Evolutionary conservation across 2,329 filamentous ascomycete species (phyloP).

Genomic region (Xylariaceae sp.): DNA sequence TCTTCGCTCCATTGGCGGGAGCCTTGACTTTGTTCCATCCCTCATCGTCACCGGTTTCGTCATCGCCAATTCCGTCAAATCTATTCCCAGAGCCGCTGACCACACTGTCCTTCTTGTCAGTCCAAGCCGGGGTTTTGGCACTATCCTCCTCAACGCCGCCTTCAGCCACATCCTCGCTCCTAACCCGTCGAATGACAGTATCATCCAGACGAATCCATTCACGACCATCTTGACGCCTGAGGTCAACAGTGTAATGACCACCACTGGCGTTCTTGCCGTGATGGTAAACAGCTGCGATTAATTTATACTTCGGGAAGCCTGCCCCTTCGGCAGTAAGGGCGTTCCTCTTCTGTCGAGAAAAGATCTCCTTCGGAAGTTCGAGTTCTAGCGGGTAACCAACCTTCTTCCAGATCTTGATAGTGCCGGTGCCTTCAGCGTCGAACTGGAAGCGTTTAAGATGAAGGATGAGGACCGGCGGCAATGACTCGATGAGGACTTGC

Average conservation of each 20-base stretch:
- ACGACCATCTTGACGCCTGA: conserved; percentile 87
- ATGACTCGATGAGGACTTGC: conserved; percentile 89
- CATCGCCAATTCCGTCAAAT: conserved; percentile 71
- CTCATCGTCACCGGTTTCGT: conserved; percentile 67
- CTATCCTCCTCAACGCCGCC: conserved; percentile 79
- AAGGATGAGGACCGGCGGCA: conserved; percentile 89
- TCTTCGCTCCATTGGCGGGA: conserved; percentile 67
- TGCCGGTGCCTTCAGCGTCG: conserved; percentile 77
- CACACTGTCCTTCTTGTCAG: conserved; percentile 60
- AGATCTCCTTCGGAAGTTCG: conserved; percentile 88
- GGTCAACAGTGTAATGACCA: conserved; percentile 97
- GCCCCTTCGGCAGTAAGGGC: conserved; percentile 63
- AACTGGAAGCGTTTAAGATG: conserved; percentile 98
- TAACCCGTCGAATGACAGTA: conserved; percentile 82
- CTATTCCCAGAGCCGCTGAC: conserved; percentile 63
- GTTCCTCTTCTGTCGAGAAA: conserved; percentile 75
- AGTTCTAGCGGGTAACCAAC: conserved; percentile 93
- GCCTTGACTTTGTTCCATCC: conserved; percentile 82
- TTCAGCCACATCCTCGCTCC: conserved; percentile 86
- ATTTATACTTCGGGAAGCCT: conserved; percentile 79
- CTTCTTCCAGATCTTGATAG: conserved; percentile 98
- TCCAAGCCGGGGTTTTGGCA: conserved; percentile 61
- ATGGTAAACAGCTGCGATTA: conserved; percentile 93
- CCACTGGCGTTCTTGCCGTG: conserved; percentile 96
- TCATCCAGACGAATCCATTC: conserved; percentile 98